phyloP scores from a whole-genome alignment of 176 grass and related monocot species.

The Oryza glaberrima region DNA sequence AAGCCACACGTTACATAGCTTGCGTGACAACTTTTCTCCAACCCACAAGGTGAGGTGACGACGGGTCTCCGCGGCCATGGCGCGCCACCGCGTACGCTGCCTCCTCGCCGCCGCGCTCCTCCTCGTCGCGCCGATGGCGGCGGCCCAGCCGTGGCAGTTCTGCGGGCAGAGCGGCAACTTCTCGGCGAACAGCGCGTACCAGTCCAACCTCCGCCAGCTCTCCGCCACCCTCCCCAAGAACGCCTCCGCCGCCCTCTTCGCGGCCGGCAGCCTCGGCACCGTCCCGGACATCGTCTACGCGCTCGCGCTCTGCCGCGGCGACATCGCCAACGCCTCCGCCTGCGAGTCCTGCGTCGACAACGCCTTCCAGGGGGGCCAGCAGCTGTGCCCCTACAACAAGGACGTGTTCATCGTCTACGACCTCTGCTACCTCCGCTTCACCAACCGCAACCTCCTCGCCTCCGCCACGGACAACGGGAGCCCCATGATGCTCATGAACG shows the following conservation, averaged over 20 bases:
- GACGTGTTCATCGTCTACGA: slow-evolving; percentile 30
- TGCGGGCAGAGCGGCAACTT: slow-evolving; percentile 18
- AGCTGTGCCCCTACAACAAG: slow-evolving; percentile 15
- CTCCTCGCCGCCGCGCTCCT: not conserved
- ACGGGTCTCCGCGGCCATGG: slow-evolving; percentile 6
- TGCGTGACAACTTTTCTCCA: not conserved
- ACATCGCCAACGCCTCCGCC: slow-evolving; percentile 2
- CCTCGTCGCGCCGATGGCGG: not conserved
- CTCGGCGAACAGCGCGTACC: slow-evolving; percentile 25
- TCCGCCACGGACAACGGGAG: not conserved
- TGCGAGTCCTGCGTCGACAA: slow-evolving; percentile 43
- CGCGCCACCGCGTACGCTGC: not conserved
- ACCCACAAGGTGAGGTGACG: not conserved
- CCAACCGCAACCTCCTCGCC: slow-evolving; percentile 35
- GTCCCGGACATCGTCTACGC: slow-evolving; percentile 37
- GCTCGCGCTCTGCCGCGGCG: slow-evolving; percentile 54
- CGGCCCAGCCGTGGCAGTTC: not conserved
- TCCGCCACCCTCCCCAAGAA: slow-evolving; percentile 40
- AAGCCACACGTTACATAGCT: not conserved
- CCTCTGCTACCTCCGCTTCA: slow-evolving; percentile 37
- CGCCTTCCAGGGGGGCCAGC: slow-evolving; percentile 18
- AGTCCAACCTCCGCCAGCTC: slow-evolving; percentile 49
- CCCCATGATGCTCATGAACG: rapidly evolving
- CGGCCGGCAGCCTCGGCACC: not conserved
- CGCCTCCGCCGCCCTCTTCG: slow-evolving; percentile 38